Evolutionary conservation across 768 basidiomycete species (phyloP), one percentile per base, ranked within the genome.

Genomic region (Lactarius sp.): DNA sequence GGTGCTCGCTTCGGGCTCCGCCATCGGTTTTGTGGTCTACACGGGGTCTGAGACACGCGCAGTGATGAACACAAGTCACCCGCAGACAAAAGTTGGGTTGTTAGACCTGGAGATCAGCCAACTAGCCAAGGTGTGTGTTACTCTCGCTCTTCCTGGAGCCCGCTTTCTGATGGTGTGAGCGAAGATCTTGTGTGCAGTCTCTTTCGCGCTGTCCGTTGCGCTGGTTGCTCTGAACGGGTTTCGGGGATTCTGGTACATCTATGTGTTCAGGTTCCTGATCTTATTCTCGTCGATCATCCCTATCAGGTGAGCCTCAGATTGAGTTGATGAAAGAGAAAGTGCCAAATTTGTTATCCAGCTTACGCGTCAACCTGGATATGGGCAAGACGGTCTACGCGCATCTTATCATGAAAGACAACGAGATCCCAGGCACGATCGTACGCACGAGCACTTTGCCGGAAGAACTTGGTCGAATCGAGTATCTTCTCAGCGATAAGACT

Each of bases 301-400:
- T 31, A 99, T 99, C 77, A 96, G 94, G 96, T 92, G 55, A 59
- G 87, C 27, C n/a, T 6, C 4, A 22, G 22, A 20, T 44, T 27
- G 3, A 1, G 6, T 57, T 6, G 20, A 44, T 39, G 36, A 31
- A 49, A 39, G n/a, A 27, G 20, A 46, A 49, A 20, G 52, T 14
- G 16, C 18, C 27, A 22, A 33, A 47, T 37, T 60, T 51, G 27
- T 33, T 44, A 16, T 36, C 6, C 72, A 98, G 95, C 80, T 78
- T 99, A 60, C 90, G 97, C n/a, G 96, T 99, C 58, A 99, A 99
- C 70, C 82, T 99, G 58, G 97, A 99, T 74, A 98, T 99, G 95
- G 97, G 97, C 61, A 99, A 99, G 77, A 98, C 95, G 1, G 90
- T 98, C 49, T 99, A 99, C 70, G 94, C 93, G 0, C 87, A 90